These are phyloP conservation scores for Vitis rotundifolia DNA, from an alignment of 164 flowering plant species.

Conservation along the genomic window DNA sequence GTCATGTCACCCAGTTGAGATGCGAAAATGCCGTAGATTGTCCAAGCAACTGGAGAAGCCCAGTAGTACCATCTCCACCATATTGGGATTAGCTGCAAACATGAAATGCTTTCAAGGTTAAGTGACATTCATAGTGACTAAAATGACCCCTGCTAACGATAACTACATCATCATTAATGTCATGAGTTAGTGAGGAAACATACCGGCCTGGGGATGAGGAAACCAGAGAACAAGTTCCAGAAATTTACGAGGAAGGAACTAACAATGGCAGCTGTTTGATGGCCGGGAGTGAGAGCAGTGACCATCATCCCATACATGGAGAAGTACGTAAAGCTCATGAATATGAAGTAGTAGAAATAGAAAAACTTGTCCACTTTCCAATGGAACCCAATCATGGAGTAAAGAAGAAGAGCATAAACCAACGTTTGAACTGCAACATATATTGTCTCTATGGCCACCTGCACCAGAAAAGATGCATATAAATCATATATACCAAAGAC, in stretches of 20 bases:
- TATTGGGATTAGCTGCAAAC: conserved; percentile 8
- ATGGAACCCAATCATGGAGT: conserved; percentile 22
- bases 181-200: not conserved
- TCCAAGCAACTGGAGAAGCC: no score
- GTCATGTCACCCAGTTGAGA: conserved; percentile 36
- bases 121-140: no score
- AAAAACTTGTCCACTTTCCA: conserved; percentile 44
- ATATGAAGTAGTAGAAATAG: conserved; percentile 46
- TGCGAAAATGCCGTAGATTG: conserved; percentile 10
- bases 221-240: no score
- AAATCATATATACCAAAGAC: no score
- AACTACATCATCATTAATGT: no score
- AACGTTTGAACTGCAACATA: conserved; percentile 9
- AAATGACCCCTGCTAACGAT: no score
- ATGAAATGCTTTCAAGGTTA: no score
- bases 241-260: no score
- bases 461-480: not conserved
- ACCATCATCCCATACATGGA: conserved; percentile 57
- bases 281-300: conserved; percentile 47
- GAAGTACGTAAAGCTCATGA: conserved; percentile 47
- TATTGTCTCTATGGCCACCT: conserved; percentile 52
- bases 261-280: conserved; percentile 6
- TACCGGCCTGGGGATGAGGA: conserved; percentile 33
- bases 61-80: no score
- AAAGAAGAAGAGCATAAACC: no score